Percentiles rank a stretch among this genome's conserved stretches.
Conservation (phyloP, 352 stramenopile genomes). For the Plasmopara halstedii region DNA sequence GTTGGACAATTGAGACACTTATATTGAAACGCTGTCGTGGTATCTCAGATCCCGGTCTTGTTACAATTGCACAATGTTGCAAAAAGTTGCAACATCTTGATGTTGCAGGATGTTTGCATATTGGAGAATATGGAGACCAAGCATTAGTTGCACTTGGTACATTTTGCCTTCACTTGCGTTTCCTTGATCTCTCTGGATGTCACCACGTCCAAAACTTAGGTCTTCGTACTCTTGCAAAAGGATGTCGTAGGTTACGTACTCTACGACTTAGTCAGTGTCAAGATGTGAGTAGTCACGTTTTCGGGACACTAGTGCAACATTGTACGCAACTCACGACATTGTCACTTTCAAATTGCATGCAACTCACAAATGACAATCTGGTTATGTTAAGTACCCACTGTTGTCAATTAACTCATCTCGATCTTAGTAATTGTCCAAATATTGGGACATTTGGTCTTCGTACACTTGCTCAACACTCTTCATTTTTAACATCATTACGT, state of each 20-base stretch:
- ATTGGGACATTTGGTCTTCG: constrained; percentile 52
- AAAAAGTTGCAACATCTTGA: constrained; percentile 73
- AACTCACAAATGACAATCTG: constrained; percentile 76
- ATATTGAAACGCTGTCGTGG: constrained; percentile 72
- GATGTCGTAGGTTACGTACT: constrained; percentile 78
- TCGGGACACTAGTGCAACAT: constrained; percentile 63
- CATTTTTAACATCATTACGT: constrained; percentile 54
- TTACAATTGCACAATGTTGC: constrained; percentile 85
- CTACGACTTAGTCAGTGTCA: constrained; percentile 83
- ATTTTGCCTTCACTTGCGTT: constrained; percentile 62
- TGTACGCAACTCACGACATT: constrained; percentile 67
- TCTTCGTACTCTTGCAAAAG: constrained; percentile 71
- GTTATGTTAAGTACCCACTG: constrained; percentile 42
- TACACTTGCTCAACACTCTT: constrained; percentile 52
- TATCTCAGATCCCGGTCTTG: constrained; percentile 79
- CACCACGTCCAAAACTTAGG: constrained; percentile 80
- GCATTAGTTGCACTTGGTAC: constrained; percentile 84
- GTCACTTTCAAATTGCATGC: constrained; percentile 76
- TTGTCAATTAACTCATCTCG: constrained; percentile 58
- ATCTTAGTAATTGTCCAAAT: constrained; percentile 73
- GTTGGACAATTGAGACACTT: constrained; percentile 78
- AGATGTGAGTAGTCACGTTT: constrained; percentile 64
- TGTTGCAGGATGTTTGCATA: constrained; percentile 75
- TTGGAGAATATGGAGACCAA: constrained; percentile 90
- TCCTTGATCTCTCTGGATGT: constrained; percentile 84